Base-by-base conservation (phyloP, 23 red algal species). In the Pyropia haitanensis region DNA sequence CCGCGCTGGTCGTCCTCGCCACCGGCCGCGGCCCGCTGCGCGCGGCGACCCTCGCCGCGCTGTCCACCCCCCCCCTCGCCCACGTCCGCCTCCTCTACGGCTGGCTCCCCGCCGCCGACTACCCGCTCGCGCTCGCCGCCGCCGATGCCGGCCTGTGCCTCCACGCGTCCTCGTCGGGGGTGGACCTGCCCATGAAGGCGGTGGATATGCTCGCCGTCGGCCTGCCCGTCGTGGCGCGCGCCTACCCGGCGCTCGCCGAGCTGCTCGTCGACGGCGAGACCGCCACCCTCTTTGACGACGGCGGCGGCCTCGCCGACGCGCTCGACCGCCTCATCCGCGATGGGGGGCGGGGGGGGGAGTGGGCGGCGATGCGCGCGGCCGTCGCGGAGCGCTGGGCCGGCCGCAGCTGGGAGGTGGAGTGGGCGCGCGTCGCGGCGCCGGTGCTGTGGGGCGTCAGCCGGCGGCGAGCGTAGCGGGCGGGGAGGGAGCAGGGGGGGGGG, bases 131-230 rank as follows among this genome's bases (percentile, higher is more conserved):
- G 56, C 68, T 96, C 2, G 56, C 51, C 12, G 21, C 24, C 16
- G 79, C 92, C n/a, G 58, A 88, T n/a, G 69, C 85, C 15, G 92
- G 92, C 5, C 71, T 96, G 17, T 96, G 63, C n/a, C 44, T 96
- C 23, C 92, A 96, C 59, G 60, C 68, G 10, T 90, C 84, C 48
- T 90, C 85, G 4, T 90, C 84, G 19, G 84, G 83, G 14, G 26
- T 96, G 44, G 92, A 96, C 77, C 59, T 96, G 54, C 92, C 92
- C 1, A 96, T 96, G 92, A 96, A 96, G 67, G 92, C 68, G 10
- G 79, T 96, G 8, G 92, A 96, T 56, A 90, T 96, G 92, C 62
- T 88, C 26, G 92, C 51, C 1, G 59, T 64, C 52, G 84, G 84
- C 8, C 51, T 90, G n/a, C 92, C 92, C n/a, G 92, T 96, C 1